Base-by-base conservation (phyloP, 2,329 filamentous ascomycete genomes). In the Neoscytalidium dimidiatum region DNA sequence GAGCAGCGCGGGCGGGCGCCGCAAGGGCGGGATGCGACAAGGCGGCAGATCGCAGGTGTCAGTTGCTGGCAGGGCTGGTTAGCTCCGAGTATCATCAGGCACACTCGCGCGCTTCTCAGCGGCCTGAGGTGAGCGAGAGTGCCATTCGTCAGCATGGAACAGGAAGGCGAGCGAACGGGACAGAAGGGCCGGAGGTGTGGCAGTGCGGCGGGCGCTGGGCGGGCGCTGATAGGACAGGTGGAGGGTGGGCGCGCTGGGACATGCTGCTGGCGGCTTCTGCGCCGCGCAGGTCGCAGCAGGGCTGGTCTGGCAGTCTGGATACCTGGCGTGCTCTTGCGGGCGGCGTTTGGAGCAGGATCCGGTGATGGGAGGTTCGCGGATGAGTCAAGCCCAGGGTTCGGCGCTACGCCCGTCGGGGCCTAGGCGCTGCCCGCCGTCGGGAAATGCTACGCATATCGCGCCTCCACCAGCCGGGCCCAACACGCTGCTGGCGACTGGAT, bases 11-110 rank as follows among this genome's bases (percentile, higher is more conserved):
- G 60, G 41, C 61, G 46, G 38, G 60, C 60, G 60, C 60, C 60
- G 60, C 60, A 63, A 63, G 61, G 61, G 61, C 61, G 61, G 49
- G 48, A 31, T 63, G 61, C 61, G 61, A 63, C 61, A 63, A 63
- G 61, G 61, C 61, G 61, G 61, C 61, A 63, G 61, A 63, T 63
- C 48, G 61, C 61, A 53, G 61, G 61, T 63, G 61, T 63, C 61
- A 63, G 49, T 53, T 53, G 61, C 48, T 63, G 38, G 61, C 61
- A 63, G 61, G 61, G 61, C 61, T 63, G 61, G 61, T 53, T 63
- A 63, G 61, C 48, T 53, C 46, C 14, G 61, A 53, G 48, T 53
- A 63, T 63, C 61, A 63, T 63, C 61, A 63, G 61, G 61, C 61
- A 63, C 60, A 52, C 48, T 62, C 48, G 60, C 60, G 60, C 60